phyloP scores from a whole-genome alignment of 2,329 filamentous ascomycete genomes.

The Ceratocystis alfenasii region DNA sequence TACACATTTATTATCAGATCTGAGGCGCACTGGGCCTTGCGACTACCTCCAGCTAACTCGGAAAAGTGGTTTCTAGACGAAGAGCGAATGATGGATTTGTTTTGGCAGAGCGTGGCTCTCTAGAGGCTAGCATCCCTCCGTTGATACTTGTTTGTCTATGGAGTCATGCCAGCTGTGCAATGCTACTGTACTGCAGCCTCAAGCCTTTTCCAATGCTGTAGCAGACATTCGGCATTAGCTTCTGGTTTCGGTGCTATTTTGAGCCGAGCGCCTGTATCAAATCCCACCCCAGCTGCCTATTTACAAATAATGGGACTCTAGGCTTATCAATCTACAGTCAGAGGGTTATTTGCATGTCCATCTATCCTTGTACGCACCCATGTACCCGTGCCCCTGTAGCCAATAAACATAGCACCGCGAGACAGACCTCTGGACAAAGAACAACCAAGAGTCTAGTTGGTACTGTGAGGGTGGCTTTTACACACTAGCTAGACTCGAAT shows the following conservation, averaged over 20 bases:
- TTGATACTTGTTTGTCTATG: too few species aligned
- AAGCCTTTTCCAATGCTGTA: background rate
- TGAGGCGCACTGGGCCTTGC: background rate
- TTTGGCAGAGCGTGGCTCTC: too few species aligned
- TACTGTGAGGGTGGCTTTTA: background rate
- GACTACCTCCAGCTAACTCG: background rate
- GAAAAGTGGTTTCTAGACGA: background rate
- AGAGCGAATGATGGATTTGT: background rate
- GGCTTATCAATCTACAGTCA: conserved; percentile 5
- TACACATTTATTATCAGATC: background rate
- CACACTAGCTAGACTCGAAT: background rate
- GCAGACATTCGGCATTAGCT: background rate
- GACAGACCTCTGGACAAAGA: background rate
- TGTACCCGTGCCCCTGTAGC: background rate
- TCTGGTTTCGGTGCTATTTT: background rate
- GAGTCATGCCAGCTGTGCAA: too few species aligned
- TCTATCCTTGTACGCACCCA: background rate
- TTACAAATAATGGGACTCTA: background rate
- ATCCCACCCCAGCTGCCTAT: background rate
- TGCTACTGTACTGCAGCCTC: background rate
- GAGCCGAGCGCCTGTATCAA: background rate
- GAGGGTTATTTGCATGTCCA: background rate
- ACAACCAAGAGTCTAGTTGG: background rate
- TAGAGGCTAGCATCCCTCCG: too few species aligned
- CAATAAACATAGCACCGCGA: background rate